These are phyloP conservation scores for Wallacemonas sp. DNA, from an alignment of 208 protist genomes.

Conservation along the genomic window DNA sequence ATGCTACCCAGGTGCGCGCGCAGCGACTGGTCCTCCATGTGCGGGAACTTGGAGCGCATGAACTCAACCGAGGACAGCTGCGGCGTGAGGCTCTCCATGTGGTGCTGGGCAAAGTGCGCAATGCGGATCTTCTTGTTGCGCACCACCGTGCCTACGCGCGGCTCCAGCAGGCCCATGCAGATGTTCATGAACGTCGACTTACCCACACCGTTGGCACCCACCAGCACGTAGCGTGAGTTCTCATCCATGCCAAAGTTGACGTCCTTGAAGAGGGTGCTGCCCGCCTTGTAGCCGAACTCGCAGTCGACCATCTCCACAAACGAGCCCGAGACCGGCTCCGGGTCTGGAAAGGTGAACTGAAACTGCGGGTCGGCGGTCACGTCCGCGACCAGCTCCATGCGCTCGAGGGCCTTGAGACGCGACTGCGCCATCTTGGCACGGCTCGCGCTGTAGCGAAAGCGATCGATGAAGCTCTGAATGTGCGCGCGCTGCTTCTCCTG, in stretches of 20 bases:
- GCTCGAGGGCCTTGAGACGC: slow-evolving; percentile 93
- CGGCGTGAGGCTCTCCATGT: slow-evolving; percentile 91
- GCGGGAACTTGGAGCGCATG: slow-evolving; percentile 83
- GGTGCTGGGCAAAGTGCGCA: slow-evolving; percentile 94
- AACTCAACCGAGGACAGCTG: slow-evolving; percentile 92
- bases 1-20: slow-evolving; percentile 92
- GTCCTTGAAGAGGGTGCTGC: slow-evolving; percentile 85
- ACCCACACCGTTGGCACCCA: slow-evolving; percentile 92
- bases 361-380: slow-evolving; percentile 90
- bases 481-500: slow-evolving; percentile 91
- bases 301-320: slow-evolving; percentile 90
- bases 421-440: slow-evolving; percentile 94
- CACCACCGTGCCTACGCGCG: slow-evolving; percentile 76
- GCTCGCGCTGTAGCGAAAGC: slow-evolving; percentile 91
- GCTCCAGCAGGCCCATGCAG: slow-evolving; percentile 82
- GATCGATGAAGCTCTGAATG: slow-evolving; percentile 95
- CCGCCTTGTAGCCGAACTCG: slow-evolving; percentile 93
- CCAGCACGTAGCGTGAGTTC: slow-evolving; percentile 87
- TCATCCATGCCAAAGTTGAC: slow-evolving; percentile 93
- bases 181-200: slow-evolving; percentile 97
- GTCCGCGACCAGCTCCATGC: slow-evolving; percentile 88
- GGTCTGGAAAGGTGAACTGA: slow-evolving; percentile 91
- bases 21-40: slow-evolving; percentile 79
- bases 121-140: slow-evolving; percentile 88
- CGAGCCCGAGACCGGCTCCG: slow-evolving; percentile 75